phyloP scores from a whole-genome alignment of 352 stramenopile genomes.

The Phytophthora uliginosa region DNA sequence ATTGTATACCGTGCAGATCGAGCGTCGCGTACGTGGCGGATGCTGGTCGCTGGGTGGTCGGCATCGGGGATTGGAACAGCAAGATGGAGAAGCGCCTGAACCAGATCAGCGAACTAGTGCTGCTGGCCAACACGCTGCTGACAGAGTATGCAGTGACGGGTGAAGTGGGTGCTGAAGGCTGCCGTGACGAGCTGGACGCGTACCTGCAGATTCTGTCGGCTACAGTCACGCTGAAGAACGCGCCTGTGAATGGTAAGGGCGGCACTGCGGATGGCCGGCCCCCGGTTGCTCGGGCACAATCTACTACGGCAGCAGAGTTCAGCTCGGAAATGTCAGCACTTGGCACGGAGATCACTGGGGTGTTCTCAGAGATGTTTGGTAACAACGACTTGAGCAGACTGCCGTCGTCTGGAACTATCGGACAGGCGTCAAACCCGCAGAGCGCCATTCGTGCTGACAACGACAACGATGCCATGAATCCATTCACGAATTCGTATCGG shows the following conservation, averaged over 20 bases:
- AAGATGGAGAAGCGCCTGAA: conserved; percentile 88
- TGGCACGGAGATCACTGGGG: conserved; percentile 36
- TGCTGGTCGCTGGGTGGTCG: conserved; percentile 85
- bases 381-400: conserved; percentile 23
- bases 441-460: conserved; percentile 8
- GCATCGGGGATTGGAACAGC: conserved; percentile 88
- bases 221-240: conserved; percentile 75
- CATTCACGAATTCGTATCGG: conserved; percentile 67
- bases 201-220: conserved; percentile 74
- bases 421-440: conserved; percentile 17
- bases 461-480: conserved; percentile 79
- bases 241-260: conserved; percentile 23
- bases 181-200: conserved; percentile 67
- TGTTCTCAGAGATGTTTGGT: conserved; percentile 44
- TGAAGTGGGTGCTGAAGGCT: conserved; percentile 58
- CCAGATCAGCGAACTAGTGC: conserved; percentile 87
- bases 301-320: conserved; percentile 32
- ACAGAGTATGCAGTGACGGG: conserved; percentile 81
- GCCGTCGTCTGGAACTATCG: conserved; percentile 7
- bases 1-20: conserved; percentile 44
- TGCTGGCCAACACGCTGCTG: conserved; percentile 80
- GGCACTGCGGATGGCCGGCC: conserved; percentile 5
- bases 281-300: conserved; percentile 12
- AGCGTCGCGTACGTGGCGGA: conserved; percentile 78
- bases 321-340: conserved; percentile 43